These are phyloP conservation scores for Zygnema circumcarinatum DNA, from an alignment of 139 green algal genomes.

Conservation along the genomic window DNA sequence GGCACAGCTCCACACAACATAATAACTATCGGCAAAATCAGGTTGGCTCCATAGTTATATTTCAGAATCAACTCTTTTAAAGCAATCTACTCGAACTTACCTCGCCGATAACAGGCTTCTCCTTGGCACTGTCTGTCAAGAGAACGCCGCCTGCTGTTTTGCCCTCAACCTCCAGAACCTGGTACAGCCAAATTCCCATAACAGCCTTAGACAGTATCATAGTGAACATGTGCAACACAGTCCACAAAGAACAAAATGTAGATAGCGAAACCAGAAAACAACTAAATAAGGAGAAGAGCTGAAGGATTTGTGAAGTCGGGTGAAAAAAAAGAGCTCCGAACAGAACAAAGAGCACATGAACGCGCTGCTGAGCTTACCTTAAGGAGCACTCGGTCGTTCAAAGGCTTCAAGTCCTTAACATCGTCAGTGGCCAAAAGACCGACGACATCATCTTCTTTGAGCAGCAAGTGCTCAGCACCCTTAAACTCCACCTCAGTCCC, in stretches of 20 bases:
- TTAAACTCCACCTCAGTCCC: constrained; percentile 89
- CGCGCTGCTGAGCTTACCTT: constrained; percentile 64
- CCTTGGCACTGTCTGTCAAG: constrained; percentile 76
- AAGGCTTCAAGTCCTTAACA: constrained; percentile 72
- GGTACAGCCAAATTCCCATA: too few relatives aligned
- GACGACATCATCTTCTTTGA: constrained; percentile 76
- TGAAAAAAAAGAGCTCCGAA: neutral
- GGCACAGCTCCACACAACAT: neutral
- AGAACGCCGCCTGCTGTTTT: constrained; percentile 85
- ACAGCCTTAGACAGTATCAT: too few relatives aligned
- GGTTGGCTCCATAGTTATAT: neutral
- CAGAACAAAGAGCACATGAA: too few relatives aligned
- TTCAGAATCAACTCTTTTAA: neutral
- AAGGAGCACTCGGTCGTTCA: constrained; percentile 72
- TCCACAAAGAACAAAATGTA: too few relatives aligned
- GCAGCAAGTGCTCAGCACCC: constrained; percentile 78
- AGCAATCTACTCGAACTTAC: constrained; percentile 13
- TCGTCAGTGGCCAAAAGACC: constrained; percentile 69
- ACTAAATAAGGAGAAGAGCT: too few relatives aligned
- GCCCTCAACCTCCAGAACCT: constrained; percentile 71
- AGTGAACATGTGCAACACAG: too few relatives aligned
- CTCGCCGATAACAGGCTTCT: constrained; percentile 88
- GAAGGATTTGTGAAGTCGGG: neutral
- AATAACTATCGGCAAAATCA: constrained; percentile 6
- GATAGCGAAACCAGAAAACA: too few relatives aligned